A percentile compares a stretch with the other conserved stretches of the same genome.
Evolutionary conservation across 2,329 filamentous ascomycete species (phyloP).

Genomic region (Pochonia chlamydosporia): DNA sequence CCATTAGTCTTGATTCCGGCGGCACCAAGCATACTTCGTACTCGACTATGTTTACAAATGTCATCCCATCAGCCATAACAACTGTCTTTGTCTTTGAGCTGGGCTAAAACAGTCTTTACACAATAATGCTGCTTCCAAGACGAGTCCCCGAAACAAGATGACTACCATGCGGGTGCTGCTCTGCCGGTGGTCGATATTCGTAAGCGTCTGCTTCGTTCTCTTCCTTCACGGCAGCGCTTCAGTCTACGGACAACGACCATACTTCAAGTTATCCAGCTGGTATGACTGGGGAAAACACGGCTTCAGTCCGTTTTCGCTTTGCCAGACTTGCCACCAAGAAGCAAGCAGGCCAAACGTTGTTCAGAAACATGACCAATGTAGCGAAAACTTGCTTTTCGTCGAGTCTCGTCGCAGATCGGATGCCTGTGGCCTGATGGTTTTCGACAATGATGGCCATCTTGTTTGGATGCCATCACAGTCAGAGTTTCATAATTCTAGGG

Average conservation of each 20-base stretch:
- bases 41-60: too few species aligned
- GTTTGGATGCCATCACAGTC: constrained; percentile 35
- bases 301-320: constrained; percentile 14
- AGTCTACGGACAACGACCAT: not conserved
- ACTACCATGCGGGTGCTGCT: too few species aligned
- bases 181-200: too few species aligned
- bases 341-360: constrained; percentile 27
- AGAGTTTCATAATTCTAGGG: constrained; percentile 19
- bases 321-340: constrained; percentile 15
- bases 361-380: constrained; percentile 25
- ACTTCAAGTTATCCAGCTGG: constrained; percentile 7
- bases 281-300: constrained; percentile 19
- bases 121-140: too few species aligned
- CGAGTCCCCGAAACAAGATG: too few species aligned
- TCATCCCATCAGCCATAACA: too few species aligned
- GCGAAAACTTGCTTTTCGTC: constrained; percentile 31
- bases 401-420: constrained; percentile 29
- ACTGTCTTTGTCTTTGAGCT: too few species aligned
- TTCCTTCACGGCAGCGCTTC: too few species aligned
- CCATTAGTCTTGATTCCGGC: too few species aligned
- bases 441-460: constrained; percentile 36
- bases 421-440: constrained; percentile 34
- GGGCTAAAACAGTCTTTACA: too few species aligned
- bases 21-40: too few species aligned
- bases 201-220: too few species aligned